phyloP scores from a whole-genome alignment of 2,329 filamentous ascomycete species.

The Myriosclerotinia curreyana region DNA sequence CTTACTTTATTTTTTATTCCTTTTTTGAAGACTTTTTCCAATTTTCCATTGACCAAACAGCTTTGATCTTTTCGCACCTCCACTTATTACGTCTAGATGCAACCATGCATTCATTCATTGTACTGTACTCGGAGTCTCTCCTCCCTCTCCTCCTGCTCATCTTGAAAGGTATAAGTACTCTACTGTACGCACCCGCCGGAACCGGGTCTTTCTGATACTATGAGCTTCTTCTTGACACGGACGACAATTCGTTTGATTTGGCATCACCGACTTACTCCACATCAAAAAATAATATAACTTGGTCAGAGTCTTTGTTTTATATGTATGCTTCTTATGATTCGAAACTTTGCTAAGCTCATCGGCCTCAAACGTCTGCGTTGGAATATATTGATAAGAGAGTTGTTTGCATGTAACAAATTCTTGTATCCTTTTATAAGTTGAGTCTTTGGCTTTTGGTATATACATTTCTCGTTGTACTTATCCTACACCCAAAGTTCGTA shows the following conservation, averaged over 20 bases:
- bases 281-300: neutral
- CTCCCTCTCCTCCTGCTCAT: constrained; percentile 8
- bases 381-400: neutral
- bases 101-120: constrained; percentile 21
- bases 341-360: constrained; percentile 1
- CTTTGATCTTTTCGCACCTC: constrained; percentile 13
- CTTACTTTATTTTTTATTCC: neutral
- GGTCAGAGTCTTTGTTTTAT: neutral
- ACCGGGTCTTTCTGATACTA: constrained; percentile 9
- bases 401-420: neutral
- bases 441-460: constrained; percentile 3
- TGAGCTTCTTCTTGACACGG: constrained; percentile 13
- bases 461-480: neutral
- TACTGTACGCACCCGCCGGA: constrained; percentile 5
- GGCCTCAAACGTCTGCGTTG: neutral
- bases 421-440: neutral
- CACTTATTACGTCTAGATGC: constrained; percentile 18
- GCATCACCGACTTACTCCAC: neutral
- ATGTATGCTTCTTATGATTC: neutral
- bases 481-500: neutral
- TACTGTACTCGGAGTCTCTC: constrained; percentile 12
- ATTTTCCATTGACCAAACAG: constrained; percentile 4
- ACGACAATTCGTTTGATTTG: constrained; percentile 5
- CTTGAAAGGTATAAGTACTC: constrained; percentile 20
- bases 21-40: neutral